A percentile compares a stretch with the other conserved stretches of the same genome.
Conservation (phyloP, 352 stramenopile species). For the Phytophthora palmivora region DNA sequence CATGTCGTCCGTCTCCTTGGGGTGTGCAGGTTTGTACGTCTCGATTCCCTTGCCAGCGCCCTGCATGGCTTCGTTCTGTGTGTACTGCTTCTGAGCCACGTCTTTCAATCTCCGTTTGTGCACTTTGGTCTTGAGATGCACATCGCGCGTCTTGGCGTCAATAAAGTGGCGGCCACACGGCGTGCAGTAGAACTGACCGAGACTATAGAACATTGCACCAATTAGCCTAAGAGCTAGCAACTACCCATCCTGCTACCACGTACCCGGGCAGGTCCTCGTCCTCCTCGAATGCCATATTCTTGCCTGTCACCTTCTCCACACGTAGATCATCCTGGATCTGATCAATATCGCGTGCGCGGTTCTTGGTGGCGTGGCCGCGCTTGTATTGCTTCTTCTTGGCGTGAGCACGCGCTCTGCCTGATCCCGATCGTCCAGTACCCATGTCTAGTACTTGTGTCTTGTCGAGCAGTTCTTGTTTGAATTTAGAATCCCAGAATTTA, state of each 20-base stretch:
- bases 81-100: slow-evolving; percentile 91
- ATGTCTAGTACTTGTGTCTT: slow-evolving; percentile 17
- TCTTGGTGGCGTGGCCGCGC: slow-evolving; percentile 84
- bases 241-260: slow-evolving; percentile 6
- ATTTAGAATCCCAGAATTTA: slow-evolving; percentile 17
- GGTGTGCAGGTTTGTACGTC: slow-evolving; percentile 68
- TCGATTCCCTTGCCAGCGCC: slow-evolving; percentile 78
- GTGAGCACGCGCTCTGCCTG: slow-evolving; percentile 70
- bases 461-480: background rate
- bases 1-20: slow-evolving; percentile 55
- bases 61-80: slow-evolving; percentile 82
- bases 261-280: slow-evolving; percentile 88
- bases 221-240: background rate
- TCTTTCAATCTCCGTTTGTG: slow-evolving; percentile 91
- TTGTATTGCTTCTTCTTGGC: slow-evolving; percentile 92
- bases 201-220: slow-evolving; percentile 35
- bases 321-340: slow-evolving; percentile 90
- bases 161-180: slow-evolving; percentile 89
- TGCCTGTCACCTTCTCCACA: slow-evolving; percentile 64
- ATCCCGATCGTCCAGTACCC: slow-evolving; percentile 49
- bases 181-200: slow-evolving; percentile 91
- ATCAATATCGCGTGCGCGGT: slow-evolving; percentile 79
- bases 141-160: slow-evolving; percentile 76
- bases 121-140: slow-evolving; percentile 86
- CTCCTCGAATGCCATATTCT: slow-evolving; percentile 71